Base-by-base conservation (phyloP, 1,284 basidiomycete genomes). In the Heterobasidion parviporum region DNA sequence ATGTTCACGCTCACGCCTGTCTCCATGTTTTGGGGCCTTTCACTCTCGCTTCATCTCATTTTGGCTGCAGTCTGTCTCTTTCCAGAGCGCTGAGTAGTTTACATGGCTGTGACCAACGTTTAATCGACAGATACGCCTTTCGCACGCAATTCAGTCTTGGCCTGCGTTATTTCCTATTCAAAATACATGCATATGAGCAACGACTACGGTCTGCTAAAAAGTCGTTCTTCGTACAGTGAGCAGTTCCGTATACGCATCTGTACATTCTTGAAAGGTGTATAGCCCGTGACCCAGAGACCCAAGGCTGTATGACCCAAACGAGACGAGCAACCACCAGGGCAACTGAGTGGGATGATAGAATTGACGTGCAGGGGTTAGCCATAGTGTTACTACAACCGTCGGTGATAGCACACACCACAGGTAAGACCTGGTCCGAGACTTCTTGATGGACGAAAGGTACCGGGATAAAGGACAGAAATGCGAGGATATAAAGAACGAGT, bases 311-410 rank as follows among this genome's bases (percentile, higher is more conserved):
- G 76, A 70, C 2, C 79, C 79, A 57, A 79, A 78, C 3, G 75
- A 63, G 18, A 81, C 74, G 52, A 80, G 69, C 7, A 77, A 60
- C 76, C 77, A 79, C 73, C 75, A 81, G 2, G 79, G 78, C 50
- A 81, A 60, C 79, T 80, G 59, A 16, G 55, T 33, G 20, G 32
- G 34, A 49, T 34, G 32, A 57, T 26, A 56, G 46, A 43, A 12
- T 51, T 18, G 18, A 33, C 16, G n/a, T 43, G 14, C n/a, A 35
- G 8, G 16, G 16, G 43, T 38, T 34, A 33, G 49, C n/a, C 46
- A 49, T 26, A 26, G 26, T 26, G 26, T 26, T 52, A 45, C 36
- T 18, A 49, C 1, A 41, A 48, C 18, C 16, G 20, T 35, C 18
- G 7, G 18, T 53, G 38, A 46, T 9, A 18, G n/a, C 8, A 63